Evolutionary conservation across 371 early-diverging fungal genomes (phyloP).

Genomic region (Mortierella sp.): DNA sequence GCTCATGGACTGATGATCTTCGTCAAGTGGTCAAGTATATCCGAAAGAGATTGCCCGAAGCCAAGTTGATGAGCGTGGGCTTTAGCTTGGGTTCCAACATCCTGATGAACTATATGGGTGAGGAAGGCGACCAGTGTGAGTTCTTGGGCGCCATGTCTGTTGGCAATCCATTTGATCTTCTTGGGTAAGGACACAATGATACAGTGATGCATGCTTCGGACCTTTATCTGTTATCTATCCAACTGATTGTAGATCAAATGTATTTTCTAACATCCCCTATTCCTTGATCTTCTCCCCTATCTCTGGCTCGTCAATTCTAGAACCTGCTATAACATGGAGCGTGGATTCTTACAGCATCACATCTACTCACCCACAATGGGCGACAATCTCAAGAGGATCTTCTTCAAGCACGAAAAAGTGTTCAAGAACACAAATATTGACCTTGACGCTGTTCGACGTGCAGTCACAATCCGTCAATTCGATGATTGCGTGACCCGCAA

Average conservation of each 20-base stretch:
- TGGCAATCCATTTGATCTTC: conserved; percentile 87
- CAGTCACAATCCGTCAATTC: conserved; percentile 74
- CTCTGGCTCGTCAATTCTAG: conserved; percentile 30
- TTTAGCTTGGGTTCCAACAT: conserved; percentile 94
- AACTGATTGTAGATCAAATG: no score
- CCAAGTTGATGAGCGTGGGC: conserved; percentile 82
- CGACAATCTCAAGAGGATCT: conserved; percentile 70
- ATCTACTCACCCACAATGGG: conserved; percentile 68
- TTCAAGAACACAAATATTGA: conserved; percentile 68
- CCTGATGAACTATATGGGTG: conserved; percentile 91
- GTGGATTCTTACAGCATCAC: conserved; percentile 27
- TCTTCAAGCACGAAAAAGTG: conserved; percentile 68
- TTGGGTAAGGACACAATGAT: no score
- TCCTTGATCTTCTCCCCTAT: no score
- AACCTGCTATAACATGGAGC: conserved; percentile 35
- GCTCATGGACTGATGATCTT: conserved; percentile 87
- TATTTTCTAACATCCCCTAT: no score
- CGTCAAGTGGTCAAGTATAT: conserved; percentile 69
- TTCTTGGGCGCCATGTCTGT: conserved; percentile 83
- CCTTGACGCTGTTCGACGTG: conserved; percentile 60
- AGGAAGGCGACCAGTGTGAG: conserved; percentile 80
- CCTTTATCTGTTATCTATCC: no score
- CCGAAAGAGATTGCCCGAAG: conserved; percentile 63
- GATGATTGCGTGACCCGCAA: conserved; percentile 81
- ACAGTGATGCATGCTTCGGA: no score